A percentile compares a stretch with the other conserved stretches of the same genome.
phyloP scores from a whole-genome alignment of 306 rosid genomes.

The Calophaca sinica region DNA sequence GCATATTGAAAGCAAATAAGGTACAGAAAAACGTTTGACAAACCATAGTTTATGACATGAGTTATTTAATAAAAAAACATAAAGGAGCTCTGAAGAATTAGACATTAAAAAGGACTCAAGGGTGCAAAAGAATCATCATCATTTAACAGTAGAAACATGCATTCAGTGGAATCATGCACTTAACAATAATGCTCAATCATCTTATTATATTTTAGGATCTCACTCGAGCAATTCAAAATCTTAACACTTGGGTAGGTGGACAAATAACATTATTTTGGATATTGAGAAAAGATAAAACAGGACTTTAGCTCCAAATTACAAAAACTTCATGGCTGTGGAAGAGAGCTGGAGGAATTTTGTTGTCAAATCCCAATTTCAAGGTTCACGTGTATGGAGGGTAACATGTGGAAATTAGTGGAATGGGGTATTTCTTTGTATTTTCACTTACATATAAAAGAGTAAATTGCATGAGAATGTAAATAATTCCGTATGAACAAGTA shows the following conservation, averaged over 20 bases:
- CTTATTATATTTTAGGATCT: not conserved
- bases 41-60: not conserved
- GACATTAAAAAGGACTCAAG: not conserved
- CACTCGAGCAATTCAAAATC: not conserved
- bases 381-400: slow-evolving; percentile 24
- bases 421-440: slow-evolving; percentile 3
- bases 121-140: not conserved
- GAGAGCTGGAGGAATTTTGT: slow-evolving; percentile 24
- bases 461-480: not conserved
- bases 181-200: slow-evolving; percentile 1
- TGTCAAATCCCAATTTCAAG: slow-evolving; percentile 26
- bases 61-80: not conserved
- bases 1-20: slow-evolving; percentile 1
- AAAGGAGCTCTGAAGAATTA: not conserved
- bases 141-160: not conserved
- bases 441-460: not conserved
- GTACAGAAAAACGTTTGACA: not conserved
- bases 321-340: slow-evolving; percentile 26
- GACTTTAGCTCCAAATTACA: not conserved
- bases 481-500: slow-evolving; percentile 38
- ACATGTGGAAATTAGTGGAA: slow-evolving; percentile 17
- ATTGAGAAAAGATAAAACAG: slow-evolving; percentile 8
- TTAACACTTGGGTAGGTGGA: not conserved
- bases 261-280: not conserved
- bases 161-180: slow-evolving; percentile 30